phyloP scores from a whole-genome alignment of 306 rosid species.

The Fagus sylvatica region DNA sequence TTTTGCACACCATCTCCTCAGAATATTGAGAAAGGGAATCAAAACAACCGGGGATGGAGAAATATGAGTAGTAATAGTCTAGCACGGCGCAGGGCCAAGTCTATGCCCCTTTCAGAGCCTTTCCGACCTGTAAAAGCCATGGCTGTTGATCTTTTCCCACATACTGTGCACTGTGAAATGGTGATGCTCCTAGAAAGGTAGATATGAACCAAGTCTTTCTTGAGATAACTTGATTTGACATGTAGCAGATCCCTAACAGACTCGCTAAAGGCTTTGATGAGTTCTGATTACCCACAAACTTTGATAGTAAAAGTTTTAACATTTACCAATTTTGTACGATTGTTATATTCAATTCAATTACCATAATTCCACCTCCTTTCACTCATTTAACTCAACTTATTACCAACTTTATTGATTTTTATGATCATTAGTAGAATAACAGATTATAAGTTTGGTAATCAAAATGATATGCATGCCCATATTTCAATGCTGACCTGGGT shows the following conservation, averaged over 20 bases:
- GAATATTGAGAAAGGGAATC: constrained; percentile 63
- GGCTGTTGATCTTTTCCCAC: constrained; percentile 97
- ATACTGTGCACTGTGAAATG: constrained; percentile 84
- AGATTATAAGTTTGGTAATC: background rate
- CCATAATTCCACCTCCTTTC: background rate
- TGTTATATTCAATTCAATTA: background rate
- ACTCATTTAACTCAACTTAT: background rate
- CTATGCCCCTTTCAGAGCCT: constrained; percentile 91
- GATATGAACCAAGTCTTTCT: constrained; percentile 3
- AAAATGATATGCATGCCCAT: background rate
- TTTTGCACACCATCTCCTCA: constrained; percentile 86
- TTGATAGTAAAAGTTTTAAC: background rate
- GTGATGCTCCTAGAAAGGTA: constrained; percentile 96
- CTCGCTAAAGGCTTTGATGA: background rate
- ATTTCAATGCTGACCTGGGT: background rate
- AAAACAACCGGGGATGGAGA: constrained; percentile 93
- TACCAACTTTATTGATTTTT: background rate
- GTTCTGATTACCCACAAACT: constrained; percentile 3
- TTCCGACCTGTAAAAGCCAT: constrained; percentile 83
- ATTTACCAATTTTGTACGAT: background rate
- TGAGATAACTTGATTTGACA: background rate
- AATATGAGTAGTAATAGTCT: constrained; percentile 83
- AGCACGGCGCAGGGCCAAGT: constrained; percentile 85
- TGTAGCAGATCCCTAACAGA: background rate
- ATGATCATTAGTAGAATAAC: background rate